Conservation (phyloP, 768 basidiomycete genomes). For the Mycena pura region DNA sequence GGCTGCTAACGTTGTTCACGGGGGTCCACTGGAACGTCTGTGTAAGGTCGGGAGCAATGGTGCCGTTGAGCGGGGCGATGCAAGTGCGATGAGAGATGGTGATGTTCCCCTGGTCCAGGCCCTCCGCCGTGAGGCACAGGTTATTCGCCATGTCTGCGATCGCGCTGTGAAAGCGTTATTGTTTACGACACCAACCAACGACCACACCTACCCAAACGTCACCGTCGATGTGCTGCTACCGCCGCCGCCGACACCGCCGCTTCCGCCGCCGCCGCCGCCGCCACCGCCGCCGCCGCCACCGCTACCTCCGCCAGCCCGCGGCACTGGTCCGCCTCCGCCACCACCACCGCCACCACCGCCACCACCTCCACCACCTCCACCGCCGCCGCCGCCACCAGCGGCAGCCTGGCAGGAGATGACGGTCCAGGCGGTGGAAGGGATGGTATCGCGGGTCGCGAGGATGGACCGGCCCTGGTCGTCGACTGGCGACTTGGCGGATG, state of each 20-base stretch:
- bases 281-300: too few species aligned
- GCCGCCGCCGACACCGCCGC: background rate
- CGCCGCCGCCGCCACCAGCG: too few species aligned
- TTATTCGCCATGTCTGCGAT: background rate
- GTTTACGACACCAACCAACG: too few species aligned
- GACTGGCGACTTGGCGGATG: background rate
- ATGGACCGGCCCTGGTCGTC: background rate
- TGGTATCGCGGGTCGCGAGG: background rate
- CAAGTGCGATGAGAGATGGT: background rate
- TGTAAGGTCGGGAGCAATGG: background rate
- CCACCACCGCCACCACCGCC: background rate
- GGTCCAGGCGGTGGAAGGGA: slow-evolving; percentile 1
- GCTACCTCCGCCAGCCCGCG: background rate
- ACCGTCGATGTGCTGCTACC: too few species aligned
- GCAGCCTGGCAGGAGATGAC: background rate
- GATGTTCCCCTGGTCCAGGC: background rate
- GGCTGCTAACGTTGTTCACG: background rate
- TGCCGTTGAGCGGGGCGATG: background rate
- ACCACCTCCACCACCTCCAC: too few species aligned
- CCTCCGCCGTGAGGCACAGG: background rate
- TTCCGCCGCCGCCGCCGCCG: background rate
- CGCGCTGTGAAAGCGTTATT: background rate
- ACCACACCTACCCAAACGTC: slow-evolving; percentile 3
- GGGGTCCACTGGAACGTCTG: background rate
- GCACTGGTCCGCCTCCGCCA: background rate